A percentile compares a stretch with the other conserved stretches of the same genome.
phyloP scores from a whole-genome alignment of 2,329 filamentous ascomycete genomes.

The Periconia digitata region DNA sequence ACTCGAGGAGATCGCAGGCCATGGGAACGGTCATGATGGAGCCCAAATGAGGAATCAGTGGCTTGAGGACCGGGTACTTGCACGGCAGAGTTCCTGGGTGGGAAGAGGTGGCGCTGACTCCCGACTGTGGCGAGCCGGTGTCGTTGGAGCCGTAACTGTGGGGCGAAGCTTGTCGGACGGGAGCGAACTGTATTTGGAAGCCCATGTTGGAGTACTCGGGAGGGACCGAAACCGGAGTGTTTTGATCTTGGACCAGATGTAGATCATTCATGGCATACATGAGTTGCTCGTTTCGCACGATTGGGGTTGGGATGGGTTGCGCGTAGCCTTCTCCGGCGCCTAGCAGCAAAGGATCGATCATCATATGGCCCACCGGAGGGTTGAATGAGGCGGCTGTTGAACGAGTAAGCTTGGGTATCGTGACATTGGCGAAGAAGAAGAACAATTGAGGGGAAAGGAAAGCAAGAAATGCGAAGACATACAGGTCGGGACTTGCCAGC shows the following conservation, averaged over 20 bases:
- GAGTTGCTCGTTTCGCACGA: constrained; percentile 36
- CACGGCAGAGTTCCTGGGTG: constrained; percentile 33
- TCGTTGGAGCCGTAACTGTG: constrained; percentile 40
- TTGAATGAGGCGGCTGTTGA: constrained; percentile 27
- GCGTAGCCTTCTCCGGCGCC: constrained; percentile 27
- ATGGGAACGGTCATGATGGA: constrained; percentile 77
- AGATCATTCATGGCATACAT: constrained; percentile 43
- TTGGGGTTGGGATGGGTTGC: constrained; percentile 35
- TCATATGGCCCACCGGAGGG: constrained; percentile 37
- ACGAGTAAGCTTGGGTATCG: constrained; percentile 1
- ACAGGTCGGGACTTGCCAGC: constrained; percentile 37
- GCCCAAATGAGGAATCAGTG: constrained; percentile 77
- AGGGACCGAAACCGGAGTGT: constrained; percentile 30
- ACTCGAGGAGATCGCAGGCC: constrained; percentile 85
- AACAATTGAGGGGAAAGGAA: background rate
- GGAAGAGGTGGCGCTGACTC: constrained; percentile 36
- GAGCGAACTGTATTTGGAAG: constrained; percentile 35
- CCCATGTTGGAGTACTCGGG: constrained; percentile 34
- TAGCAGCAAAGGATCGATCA: constrained; percentile 40
- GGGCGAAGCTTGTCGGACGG: constrained; percentile 35
- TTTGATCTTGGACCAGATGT: constrained; percentile 31
- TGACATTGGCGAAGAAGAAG: too few relatives aligned
- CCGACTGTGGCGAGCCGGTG: constrained; percentile 40
- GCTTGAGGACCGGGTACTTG: constrained; percentile 82
- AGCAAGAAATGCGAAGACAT: constrained; percentile 22